These are phyloP conservation scores for Naematelia encephala DNA, from an alignment of 768 basidiomycete genomes.

Conservation along the genomic window DNA sequence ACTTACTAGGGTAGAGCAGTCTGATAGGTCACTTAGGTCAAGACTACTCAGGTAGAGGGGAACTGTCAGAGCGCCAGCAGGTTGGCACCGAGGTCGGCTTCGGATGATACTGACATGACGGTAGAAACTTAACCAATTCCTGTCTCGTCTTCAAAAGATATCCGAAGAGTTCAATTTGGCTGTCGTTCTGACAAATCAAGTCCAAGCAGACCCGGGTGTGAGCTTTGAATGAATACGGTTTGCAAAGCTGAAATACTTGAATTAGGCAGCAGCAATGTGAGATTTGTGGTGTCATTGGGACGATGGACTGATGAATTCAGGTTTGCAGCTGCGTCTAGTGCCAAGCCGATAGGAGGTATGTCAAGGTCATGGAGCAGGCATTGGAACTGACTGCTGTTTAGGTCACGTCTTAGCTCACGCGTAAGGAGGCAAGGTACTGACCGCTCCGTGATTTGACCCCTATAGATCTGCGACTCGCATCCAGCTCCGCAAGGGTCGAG, in stretches of 20 bases:
- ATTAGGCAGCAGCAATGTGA: slow-evolving; percentile 47
- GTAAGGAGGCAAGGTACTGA: slow-evolving; percentile 16
- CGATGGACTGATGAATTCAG: slow-evolving; percentile 10
- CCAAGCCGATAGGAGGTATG: slow-evolving; percentile 68
- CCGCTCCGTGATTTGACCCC: background rate
- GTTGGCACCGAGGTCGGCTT: slow-evolving; percentile 53
- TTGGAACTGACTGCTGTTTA: slow-evolving; percentile 9
- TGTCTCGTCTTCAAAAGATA: slow-evolving; percentile 84
- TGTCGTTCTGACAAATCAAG: slow-evolving; percentile 87
- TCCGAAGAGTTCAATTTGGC: slow-evolving; percentile 73
- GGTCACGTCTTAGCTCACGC: slow-evolving; percentile 50
- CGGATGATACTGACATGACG: background rate
- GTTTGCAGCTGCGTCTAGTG: slow-evolving; percentile 87
- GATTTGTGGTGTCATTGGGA: slow-evolving; percentile 1
- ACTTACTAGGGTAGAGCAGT: background rate
- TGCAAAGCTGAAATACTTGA: slow-evolving; percentile 4
- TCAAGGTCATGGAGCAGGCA: background rate
- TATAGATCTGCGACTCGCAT: slow-evolving; percentile 48
- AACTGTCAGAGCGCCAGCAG: slow-evolving; percentile 89
- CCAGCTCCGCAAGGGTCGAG: slow-evolving; percentile 47
- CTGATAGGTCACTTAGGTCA: slow-evolving; percentile 52
- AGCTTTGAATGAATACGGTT: slow-evolving; percentile 40
- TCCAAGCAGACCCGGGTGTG: slow-evolving; percentile 84
- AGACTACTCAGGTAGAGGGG: slow-evolving; percentile 89
- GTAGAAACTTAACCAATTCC: slow-evolving; percentile 76